Evolutionary conservation across 176 grass and related monocot species (phyloP), one percentile per base, ranked within the genome.

Genomic region (Paspalum notatum): DNA sequence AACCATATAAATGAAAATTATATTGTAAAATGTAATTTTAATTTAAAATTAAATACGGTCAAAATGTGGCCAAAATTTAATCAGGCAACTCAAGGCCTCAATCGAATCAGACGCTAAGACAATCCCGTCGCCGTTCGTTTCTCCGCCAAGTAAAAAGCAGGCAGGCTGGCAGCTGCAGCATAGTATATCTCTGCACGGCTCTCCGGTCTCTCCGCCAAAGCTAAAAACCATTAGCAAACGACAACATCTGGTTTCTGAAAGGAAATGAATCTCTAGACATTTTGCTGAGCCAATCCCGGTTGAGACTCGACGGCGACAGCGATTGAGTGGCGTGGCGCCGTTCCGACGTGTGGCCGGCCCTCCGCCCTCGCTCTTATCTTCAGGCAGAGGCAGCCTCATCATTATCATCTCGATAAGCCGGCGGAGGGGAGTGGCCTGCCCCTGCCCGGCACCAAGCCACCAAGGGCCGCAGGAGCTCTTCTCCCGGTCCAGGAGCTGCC

Each of bases 321-420:
- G 42, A 86, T 17, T 78, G 43, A 71, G 71, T 78, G 75, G 12
- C 78, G 41, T 68, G 85, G 24, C 70, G 53, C 25, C 62, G 62
- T 25, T 15, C 4, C 3, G 13, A 32, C 32, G 3, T 26, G 51
- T 18, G 39, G 5, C 55, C 25, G 32, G 32, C 32, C 32, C 32
- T 32, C 32, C 32, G 32, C 32, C 32, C 32, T 32, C 32, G 32
- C 24, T 39, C 27, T 20, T 79, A 84, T 88, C 81, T 77, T 46
- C 68, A 27, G 41, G 17, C 51, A 56, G 3, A 5, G 3, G 7
- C 42, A 8, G 8, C 42, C 50, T 59, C 61, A 3, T 26, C 85
- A 21, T 62, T 76, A 68, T 68, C 66, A 41, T 62, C 10, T 74
- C 69, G 61, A 84, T 88, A 80, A 74, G 42, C 66, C 6, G 42